A percentile compares a stretch with the other conserved stretches of the same genome.
Evolutionary conservation across 441 rosid species (phyloP).

Genomic region (Metrosideros polymorpha): DNA sequence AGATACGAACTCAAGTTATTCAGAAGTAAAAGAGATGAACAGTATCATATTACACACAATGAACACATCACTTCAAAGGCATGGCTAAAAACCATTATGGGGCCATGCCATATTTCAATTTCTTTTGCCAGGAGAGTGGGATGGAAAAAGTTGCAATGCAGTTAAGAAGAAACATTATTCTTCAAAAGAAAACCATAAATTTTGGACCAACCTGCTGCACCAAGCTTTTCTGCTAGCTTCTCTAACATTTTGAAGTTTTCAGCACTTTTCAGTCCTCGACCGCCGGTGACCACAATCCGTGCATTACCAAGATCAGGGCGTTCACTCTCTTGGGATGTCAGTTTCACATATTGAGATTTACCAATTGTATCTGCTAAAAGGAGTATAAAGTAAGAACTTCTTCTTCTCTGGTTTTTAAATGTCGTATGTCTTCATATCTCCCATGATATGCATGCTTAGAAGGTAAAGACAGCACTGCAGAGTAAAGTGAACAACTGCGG

Average conservation of each 20-base stretch:
- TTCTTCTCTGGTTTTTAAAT: neutral
- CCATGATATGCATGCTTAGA: neutral
- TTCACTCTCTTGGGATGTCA: conserved; percentile 64
- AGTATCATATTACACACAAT: neutral
- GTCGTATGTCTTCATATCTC: neutral
- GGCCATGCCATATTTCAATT: neutral
- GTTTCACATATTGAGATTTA: conserved; percentile 59
- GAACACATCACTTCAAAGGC: neutral
- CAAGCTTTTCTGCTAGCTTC: conserved; percentile 90
- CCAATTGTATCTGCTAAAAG: conserved; percentile 39
- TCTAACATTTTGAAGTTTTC: conserved; percentile 93
- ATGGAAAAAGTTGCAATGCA: neutral
- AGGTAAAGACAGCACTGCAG: neutral
- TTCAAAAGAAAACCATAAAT: neutral
- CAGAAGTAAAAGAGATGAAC: neutral
- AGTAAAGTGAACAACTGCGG: neutral
- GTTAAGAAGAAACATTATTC: neutral
- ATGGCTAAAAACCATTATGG: neutral
- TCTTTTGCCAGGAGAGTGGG: neutral
- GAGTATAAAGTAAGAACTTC: neutral
- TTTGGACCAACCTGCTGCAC: conserved; percentile 70
- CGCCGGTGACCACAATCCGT: conserved; percentile 76
- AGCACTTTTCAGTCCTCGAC: conserved; percentile 75
- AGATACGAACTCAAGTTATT: neutral
- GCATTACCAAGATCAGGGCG: conserved; percentile 97